Evolutionary conservation across 2,329 filamentous ascomycete species (phyloP).

Genomic region (Passalora sequoiae): DNA sequence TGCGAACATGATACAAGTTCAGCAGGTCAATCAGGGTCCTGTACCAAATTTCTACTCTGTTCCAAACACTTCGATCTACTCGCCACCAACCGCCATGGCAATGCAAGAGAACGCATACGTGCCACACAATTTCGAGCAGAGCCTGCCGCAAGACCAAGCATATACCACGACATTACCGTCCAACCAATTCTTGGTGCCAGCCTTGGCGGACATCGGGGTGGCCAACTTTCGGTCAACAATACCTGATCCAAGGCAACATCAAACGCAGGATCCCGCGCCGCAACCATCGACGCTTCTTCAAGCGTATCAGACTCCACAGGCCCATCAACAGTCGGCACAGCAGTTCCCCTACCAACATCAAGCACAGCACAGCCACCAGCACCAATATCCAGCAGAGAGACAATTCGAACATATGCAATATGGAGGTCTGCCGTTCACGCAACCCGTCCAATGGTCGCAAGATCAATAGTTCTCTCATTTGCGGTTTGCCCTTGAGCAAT

Average conservation of each 20-base stretch:
- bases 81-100: constrained; percentile 8
- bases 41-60: constrained; percentile 23
- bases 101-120: constrained; percentile 15
- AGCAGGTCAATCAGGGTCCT: constrained; percentile 17
- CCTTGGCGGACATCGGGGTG: constrained; percentile 7
- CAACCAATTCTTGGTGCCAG: constrained; percentile 17
- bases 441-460: constrained; percentile 6
- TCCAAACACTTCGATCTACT: constrained; percentile 18
- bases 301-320: neutral
- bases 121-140: neutral
- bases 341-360: constrained; percentile 9
- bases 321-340: constrained; percentile 1
- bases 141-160: constrained; percentile 1
- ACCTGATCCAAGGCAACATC: neutral
- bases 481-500: no score
- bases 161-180: constrained; percentile 11
- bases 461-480: constrained; percentile 2
- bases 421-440: constrained; percentile 9
- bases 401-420: constrained; percentile 15
- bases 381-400: constrained; percentile 7
- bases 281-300: no score
- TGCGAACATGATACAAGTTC: constrained; percentile 13
- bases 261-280: no score
- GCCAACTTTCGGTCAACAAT: constrained; percentile 13
- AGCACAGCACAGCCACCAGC: neutral